These are phyloP conservation scores for Lachancea lanzarotensis DNA, from an alignment of 805 yeast species.

Conservation along the genomic window DNA sequence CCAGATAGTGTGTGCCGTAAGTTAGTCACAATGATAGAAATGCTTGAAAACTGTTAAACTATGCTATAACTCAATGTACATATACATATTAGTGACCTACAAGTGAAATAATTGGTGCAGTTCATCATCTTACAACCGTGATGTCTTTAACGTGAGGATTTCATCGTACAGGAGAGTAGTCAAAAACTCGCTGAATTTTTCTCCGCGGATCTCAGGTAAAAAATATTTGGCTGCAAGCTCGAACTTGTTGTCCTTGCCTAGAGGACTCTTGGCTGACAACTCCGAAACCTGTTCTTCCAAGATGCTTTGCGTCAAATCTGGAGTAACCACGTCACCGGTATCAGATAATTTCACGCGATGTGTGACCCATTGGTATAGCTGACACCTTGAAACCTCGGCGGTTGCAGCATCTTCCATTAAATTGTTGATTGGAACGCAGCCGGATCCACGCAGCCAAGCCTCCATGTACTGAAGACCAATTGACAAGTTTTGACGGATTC, in stretches of 20 bases:
- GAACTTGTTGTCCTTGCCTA: slow-evolving; percentile 51
- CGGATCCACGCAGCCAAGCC: slow-evolving; percentile 78
- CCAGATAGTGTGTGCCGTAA: no score
- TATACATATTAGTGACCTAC: neutral
- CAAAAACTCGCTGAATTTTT: slow-evolving; percentile 68
- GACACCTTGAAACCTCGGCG: slow-evolving; percentile 80
- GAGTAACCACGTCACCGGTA: slow-evolving; percentile 50
- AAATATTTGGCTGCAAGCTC: slow-evolving; percentile 63
- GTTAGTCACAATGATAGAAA: no score
- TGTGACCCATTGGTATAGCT: slow-evolving; percentile 77
- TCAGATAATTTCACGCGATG: slow-evolving; percentile 58
- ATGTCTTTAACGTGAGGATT: slow-evolving; percentile 30
- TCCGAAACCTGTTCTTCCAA: slow-evolving; percentile 57
- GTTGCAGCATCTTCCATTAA: slow-evolving; percentile 90
- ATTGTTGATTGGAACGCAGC: slow-evolving; percentile 80
- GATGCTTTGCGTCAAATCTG: slow-evolving; percentile 49
- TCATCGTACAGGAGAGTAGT: slow-evolving; percentile 74
- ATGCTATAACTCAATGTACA: neutral
- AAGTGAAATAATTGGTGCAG: neutral
- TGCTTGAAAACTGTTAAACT: neutral
- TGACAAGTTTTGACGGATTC: slow-evolving; percentile 63
- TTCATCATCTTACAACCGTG: slow-evolving; percentile 11
- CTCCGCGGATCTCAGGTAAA: slow-evolving; percentile 66
- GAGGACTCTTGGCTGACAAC: slow-evolving; percentile 40
- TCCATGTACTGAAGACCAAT: slow-evolving; percentile 78